Conservation (phyloP, 2,329 filamentous ascomycete species). For the Pseudonectria buxi region DNA sequence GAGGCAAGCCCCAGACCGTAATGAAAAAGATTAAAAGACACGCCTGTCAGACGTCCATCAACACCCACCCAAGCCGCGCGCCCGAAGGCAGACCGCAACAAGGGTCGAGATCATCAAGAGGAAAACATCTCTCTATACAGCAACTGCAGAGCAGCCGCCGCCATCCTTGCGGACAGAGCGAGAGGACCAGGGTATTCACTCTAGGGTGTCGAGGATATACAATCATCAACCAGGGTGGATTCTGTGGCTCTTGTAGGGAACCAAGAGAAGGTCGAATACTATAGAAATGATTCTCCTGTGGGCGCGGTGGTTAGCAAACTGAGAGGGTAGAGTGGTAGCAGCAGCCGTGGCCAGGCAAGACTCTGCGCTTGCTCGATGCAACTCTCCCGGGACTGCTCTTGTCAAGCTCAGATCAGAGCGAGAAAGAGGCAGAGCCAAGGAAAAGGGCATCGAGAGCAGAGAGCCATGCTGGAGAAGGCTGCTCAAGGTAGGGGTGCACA, state of each 20-base stretch:
- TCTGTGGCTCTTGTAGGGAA: slow-evolving; percentile 86
- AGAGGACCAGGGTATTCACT: slow-evolving; percentile 67
- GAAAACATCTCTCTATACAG: slow-evolving; percentile 68
- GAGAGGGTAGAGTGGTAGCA: background rate
- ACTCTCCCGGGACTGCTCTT: too few species aligned
- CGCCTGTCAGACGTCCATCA: slow-evolving; percentile 81
- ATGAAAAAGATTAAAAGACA: slow-evolving; percentile 50
- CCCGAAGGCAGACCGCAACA: slow-evolving; percentile 65
- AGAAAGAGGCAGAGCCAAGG: slow-evolving; percentile 11
- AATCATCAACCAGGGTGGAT: slow-evolving; percentile 91
- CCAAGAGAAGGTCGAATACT: slow-evolving; percentile 87
- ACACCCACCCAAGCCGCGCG: slow-evolving; percentile 68
- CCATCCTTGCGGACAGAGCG: slow-evolving; percentile 55
- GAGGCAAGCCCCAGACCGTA: slow-evolving; percentile 40
- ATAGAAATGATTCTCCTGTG: slow-evolving; percentile 86
- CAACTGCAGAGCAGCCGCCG: slow-evolving; percentile 30
- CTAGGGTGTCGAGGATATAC: slow-evolving; percentile 77
- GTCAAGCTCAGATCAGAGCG: too few species aligned
- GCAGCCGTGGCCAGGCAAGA: background rate
- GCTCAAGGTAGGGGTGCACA: slow-evolving; percentile 28
- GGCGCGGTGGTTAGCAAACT: slow-evolving; percentile 2
- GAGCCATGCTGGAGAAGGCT: slow-evolving; percentile 1
- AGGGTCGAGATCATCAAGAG: slow-evolving; percentile 82
- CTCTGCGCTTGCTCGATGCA: too few species aligned
- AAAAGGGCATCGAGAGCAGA: background rate